Evolutionary conservation across 148 eudicot species (phyloP), one percentile per base, ranked within the genome.

Genomic region (Arbutus unedo): DNA sequence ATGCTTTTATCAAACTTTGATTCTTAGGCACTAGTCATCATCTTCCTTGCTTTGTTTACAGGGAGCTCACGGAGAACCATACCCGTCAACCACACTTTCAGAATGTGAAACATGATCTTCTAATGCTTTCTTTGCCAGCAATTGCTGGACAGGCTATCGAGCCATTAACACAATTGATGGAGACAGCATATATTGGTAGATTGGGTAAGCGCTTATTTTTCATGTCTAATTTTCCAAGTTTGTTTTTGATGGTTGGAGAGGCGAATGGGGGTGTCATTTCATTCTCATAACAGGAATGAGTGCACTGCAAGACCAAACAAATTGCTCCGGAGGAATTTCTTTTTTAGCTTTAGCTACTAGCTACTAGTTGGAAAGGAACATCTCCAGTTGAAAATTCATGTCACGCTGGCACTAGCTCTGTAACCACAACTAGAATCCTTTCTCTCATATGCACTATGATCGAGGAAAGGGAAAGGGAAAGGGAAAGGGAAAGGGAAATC

Each of bases 131-230:
- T 56, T 85, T 92, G 82, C 99, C 98, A 3, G 99, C 98, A 54
- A 79, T 94, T 79, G 97, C 92, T 75, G 95, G 99, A 77, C 99
- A 94, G 84, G 97, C 95, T 72, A 89, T 96, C 87, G 99, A 96
- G 67, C 99, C 99, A 18, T 53, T 96, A 68, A 90, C 95, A 19
- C 99, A 96, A 85, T 84, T 94, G 78, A 90, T 96, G 97, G 99
- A 96, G 93, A 94, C 99, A 51, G 95, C 94, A 85, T 96, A 84
- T 86, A 94, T 96, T 90, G 99, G 99, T 79, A 86, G 95, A 84
- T 76, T 96, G 86, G 99, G 98, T 96, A 84, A 89, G 82, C 13
- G 31, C 53, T 72, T 64, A 77, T 54, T 7, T 68, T 5, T 79
- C 6, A 45, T 74, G 10, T 68, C n/a, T 31, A 78, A 50, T 77